Evolutionary conservation across 306 rosid species (phyloP).

Genomic region (Begonia fuchsioides): DNA sequence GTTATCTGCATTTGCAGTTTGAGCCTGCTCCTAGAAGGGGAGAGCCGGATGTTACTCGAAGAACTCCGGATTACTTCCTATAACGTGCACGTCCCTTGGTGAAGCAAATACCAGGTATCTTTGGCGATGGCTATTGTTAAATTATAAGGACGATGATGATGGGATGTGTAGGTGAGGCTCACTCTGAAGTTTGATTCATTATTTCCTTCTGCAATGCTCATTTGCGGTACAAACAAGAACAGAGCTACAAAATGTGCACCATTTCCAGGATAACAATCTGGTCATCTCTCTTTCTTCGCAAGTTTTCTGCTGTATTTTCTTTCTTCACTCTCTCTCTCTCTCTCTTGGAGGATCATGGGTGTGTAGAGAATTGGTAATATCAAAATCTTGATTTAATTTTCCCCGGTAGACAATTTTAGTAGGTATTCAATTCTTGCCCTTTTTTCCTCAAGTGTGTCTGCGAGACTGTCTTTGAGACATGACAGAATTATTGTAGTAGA

Average conservation of each 20-base stretch:
- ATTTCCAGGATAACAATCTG: background rate
- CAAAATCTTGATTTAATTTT: too few relatives aligned
- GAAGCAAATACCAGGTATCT: too few relatives aligned
- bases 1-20: slow-evolving; percentile 35
- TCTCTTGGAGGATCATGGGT: too few relatives aligned
- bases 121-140: too few relatives aligned
- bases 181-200: background rate
- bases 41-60: slow-evolving; percentile 88
- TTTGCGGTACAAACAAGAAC: background rate
- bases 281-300: background rate
- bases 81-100: slow-evolving; percentile 10
- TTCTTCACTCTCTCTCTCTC: background rate
- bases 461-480: too few relatives aligned
- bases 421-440: too few relatives aligned
- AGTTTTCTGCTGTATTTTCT: background rate
- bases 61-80: slow-evolving; percentile 92
- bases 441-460: too few relatives aligned
- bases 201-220: background rate
- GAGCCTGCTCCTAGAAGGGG: slow-evolving; percentile 99
- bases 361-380: too few relatives aligned
- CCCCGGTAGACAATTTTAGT: too few relatives aligned
- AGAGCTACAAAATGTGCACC: background rate
- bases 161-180: background rate
- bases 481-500: too few relatives aligned
- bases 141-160: too few relatives aligned